phyloP scores from a whole-genome alignment of 2,329 filamentous ascomycete genomes.

The Penicillium sp. region DNA sequence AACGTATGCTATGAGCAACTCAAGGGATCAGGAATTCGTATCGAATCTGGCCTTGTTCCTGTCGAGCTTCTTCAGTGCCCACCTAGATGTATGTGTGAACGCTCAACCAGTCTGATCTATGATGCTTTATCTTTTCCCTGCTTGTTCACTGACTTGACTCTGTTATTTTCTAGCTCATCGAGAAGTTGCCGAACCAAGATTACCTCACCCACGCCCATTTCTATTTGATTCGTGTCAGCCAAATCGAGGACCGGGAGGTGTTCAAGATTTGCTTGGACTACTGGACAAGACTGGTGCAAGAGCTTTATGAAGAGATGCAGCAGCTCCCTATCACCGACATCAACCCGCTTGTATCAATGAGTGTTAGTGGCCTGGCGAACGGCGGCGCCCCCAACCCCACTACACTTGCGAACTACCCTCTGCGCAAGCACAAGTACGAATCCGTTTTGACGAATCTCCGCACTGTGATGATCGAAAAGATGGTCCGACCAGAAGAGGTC shows the following conservation, averaged over 20 bases:
- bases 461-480: constrained; percentile 99
- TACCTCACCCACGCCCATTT: constrained; percentile 95
- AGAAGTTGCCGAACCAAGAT: constrained; percentile 91
- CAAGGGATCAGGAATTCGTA: constrained; percentile 93
- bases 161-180: constrained; percentile 63
- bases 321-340: constrained; percentile 87
- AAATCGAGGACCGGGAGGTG: constrained; percentile 97
- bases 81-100: constrained; percentile 63
- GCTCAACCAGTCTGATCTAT: neutral
- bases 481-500: constrained; percentile 97
- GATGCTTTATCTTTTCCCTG: constrained; percentile 3
- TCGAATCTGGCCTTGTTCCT: constrained; percentile 95
- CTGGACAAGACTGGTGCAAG: constrained; percentile 97
- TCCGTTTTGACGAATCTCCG: constrained; percentile 91
- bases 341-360: constrained; percentile 81
- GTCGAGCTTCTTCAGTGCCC: constrained; percentile 94
- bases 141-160: constrained; percentile 7
- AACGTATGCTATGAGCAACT: constrained; percentile 88
- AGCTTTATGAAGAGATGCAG: constrained; percentile 99
- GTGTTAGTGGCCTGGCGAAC: constrained; percentile 65
- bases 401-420: constrained; percentile 81
- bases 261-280: constrained; percentile 99
- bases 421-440: constrained; percentile 96
- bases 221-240: constrained; percentile 95
- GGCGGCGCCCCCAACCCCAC: constrained; percentile 80